These are phyloP conservation scores for Carex cristatella DNA, from an alignment of 176 grass and related monocot species.

Conservation along the genomic window DNA sequence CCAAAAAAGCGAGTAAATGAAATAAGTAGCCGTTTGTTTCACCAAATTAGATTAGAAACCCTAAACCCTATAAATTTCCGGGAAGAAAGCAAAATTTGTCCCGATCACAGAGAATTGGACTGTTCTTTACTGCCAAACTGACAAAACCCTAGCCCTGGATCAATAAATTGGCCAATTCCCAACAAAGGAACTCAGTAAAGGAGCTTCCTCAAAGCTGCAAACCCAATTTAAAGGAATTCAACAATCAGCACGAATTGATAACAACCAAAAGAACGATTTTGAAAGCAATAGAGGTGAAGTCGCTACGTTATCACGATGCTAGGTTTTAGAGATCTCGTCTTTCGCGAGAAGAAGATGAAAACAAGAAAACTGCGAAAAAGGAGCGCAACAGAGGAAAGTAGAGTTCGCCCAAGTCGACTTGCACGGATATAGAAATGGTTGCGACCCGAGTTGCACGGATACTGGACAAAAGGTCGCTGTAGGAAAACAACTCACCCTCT, in stretches of 20 bases:
- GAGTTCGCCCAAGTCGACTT: neutral
- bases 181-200: neutral
- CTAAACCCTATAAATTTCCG: neutral
- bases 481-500: conserved; percentile 1
- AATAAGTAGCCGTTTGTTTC: neutral
- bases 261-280: neutral
- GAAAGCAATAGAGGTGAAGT: neutral
- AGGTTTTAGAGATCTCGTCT: conserved; percentile 7
- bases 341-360: neutral
- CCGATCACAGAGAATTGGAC: neutral
- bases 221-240: neutral
- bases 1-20: neutral
- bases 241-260: neutral
- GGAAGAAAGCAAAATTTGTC: neutral
- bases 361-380: neutral
- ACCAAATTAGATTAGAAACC: neutral
- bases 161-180: neutral
- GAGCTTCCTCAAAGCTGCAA: conserved; percentile 4
- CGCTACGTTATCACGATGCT: neutral
- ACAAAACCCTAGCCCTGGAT: conserved; percentile 25
- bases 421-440: conserved; percentile 10
- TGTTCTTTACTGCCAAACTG: neutral
- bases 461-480: conserved; percentile 20
- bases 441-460: neutral
- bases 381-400: conserved; percentile 2